Evolutionary conservation across 2,329 filamentous ascomycete genomes (phyloP).

Genomic region (Fusarium austroafricanum): DNA sequence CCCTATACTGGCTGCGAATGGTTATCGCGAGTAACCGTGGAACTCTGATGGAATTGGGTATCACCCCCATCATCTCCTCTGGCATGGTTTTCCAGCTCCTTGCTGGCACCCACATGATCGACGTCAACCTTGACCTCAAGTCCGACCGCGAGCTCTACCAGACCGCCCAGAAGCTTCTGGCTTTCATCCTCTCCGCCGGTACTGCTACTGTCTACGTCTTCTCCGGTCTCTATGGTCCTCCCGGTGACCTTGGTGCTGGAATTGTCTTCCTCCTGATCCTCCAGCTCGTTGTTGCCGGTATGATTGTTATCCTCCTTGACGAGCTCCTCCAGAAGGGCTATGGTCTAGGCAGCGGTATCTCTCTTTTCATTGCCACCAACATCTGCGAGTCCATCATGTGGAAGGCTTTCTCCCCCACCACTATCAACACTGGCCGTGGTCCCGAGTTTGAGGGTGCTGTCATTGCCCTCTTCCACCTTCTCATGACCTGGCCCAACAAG

Average conservation of each 20-base stretch:
- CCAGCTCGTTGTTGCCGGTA: constrained; percentile 95
- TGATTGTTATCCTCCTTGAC: constrained; percentile 99
- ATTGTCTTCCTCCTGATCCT: constrained; percentile 98
- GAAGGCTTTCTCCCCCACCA: constrained; percentile 99
- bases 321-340: constrained; percentile 99
- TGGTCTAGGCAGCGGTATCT: constrained; percentile 97
- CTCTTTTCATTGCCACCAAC: constrained; percentile 99
- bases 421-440: constrained; percentile 98
- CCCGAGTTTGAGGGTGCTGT: constrained; percentile 99
- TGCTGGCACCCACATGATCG: constrained; percentile 98
- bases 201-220: constrained; percentile 99
- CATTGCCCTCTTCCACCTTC: constrained; percentile 96
- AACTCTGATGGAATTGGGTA: constrained; percentile 95
- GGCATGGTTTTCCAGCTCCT: constrained; percentile 99
- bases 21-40: constrained; percentile 99
- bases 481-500: constrained; percentile 99
- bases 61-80: constrained; percentile 98
- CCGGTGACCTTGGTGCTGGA: constrained; percentile 95
- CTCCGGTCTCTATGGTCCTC: constrained; percentile 96
- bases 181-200: constrained; percentile 96
- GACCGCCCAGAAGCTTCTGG: constrained; percentile 98
- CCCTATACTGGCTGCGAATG: constrained; percentile 99
- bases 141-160: constrained; percentile 99
- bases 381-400: constrained; percentile 99
- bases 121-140: constrained; percentile 99